These are phyloP conservation scores for Starmerella gropengiesseri DNA, from an alignment of 805 yeast genomes.

Conservation along the genomic window DNA sequence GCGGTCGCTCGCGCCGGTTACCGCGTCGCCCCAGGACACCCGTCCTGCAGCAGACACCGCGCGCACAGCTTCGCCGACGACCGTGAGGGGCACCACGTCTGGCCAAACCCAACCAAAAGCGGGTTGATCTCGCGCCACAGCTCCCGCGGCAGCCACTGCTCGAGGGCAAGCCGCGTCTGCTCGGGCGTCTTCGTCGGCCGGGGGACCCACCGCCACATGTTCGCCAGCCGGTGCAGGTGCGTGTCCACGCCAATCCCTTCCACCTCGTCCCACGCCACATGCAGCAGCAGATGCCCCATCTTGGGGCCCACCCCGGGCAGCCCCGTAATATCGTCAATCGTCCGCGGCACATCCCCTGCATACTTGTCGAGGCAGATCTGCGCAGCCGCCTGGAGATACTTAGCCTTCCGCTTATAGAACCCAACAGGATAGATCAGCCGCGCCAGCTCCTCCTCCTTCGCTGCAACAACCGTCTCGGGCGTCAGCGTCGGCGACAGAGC, in stretches of 20 bases:
- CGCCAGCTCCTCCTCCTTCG: conserved; percentile 47
- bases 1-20: too few relatives aligned
- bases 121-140: conserved; percentile 83
- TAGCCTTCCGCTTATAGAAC: conserved; percentile 72
- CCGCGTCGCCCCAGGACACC: conserved; percentile 13
- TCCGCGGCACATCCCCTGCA: conserved; percentile 61
- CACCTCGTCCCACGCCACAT: conserved; percentile 65
- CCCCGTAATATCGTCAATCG: conserved; percentile 49
- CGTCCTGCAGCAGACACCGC: conserved; percentile 9
- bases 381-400: conserved; percentile 53
- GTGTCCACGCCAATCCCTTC: conserved; percentile 89
- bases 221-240: conserved; percentile 71
- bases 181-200: conserved; percentile 53
- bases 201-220: conserved; percentile 70
- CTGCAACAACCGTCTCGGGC: conserved; percentile 24
- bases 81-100: conserved; percentile 67
- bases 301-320: conserved; percentile 95
- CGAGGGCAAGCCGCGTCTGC: conserved; percentile 53
- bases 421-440: conserved; percentile 68
- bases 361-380: conserved; percentile 40
- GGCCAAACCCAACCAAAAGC: conserved; percentile 85
- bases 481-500: conserved; percentile 35
- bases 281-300: conserved; percentile 77
- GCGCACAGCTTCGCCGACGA: conserved; percentile 6
- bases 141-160: conserved; percentile 61